Base-by-base conservation (phyloP, 768 basidiomycete genomes). In the Gymnopilus junonius region DNA sequence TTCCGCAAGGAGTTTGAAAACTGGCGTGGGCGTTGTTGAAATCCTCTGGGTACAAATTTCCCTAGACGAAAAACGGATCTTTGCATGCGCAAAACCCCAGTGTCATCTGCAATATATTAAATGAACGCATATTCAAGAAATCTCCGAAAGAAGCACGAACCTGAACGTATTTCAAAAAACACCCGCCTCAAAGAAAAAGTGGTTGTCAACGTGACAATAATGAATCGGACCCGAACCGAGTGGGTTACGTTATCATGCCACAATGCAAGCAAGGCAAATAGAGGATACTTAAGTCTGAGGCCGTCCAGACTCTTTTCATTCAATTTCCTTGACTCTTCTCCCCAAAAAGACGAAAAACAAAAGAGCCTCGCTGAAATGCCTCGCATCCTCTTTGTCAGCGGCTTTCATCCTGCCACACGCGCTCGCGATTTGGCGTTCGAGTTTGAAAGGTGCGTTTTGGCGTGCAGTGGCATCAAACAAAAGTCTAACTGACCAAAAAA, bases 331-430 rank as follows among this genome's bases (percentile, higher is more conserved):
- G n/a, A 35, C n/a, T n/a, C n/a, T n/a, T n/a, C n/a, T n/a, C n/a
- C n/a, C n/a, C n/a, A n/a, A n/a, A n/a, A n/a, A n/a, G n/a, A n/a
- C n/a, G n/a, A n/a, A n/a, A n/a, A 46, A 8, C 48, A 51, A 51
- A 51, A 51, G 48, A 29, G 48, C 48, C 17, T 2, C 23, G 27
- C 27, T n/a, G 32, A 40, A 51, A 68, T 91, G 90, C 88, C 89
- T 72, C 90, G 93, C 66, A 94, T 94, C 66, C 84, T 94, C 63
- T 95, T 93, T 69, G 93, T 95, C 46, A 91, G 88, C 70, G 93
- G 93, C 20, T 95, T 95, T 71, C 88, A 92, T 68, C 89, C 90
- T 4, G 77, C 85, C n/a, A 94, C 92, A 3, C 87, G 92, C 23
- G 93, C 94, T 8, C 84, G 89, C 57, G 93, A 94, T 69, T 84